phyloP scores from a whole-genome alignment of 2,329 filamentous ascomycete genomes.

The Xylaria arbuscula region DNA sequence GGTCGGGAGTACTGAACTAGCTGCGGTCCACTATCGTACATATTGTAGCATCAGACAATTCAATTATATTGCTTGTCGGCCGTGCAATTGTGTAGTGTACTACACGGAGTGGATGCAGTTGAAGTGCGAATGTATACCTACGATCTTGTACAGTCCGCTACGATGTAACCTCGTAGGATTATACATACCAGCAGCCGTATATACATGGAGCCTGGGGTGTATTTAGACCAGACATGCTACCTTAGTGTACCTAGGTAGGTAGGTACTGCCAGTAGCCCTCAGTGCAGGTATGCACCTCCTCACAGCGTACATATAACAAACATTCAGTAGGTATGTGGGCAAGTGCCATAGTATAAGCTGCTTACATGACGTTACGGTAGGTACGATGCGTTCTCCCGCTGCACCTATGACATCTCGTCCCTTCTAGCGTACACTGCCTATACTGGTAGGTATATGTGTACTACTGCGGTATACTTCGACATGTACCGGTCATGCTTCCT shows the following conservation, averaged over 20 bases:
- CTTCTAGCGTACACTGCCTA: background rate
- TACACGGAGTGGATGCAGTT: background rate
- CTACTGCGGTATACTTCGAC: too few relatives aligned
- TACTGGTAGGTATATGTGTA: too few relatives aligned
- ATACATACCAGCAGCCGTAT: background rate
- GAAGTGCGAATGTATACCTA: background rate
- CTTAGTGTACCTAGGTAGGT: background rate
- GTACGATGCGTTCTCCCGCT: constrained; percentile 27
- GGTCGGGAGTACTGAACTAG: background rate
- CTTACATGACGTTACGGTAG: background rate
- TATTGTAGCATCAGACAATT: background rate
- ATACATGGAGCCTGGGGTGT: background rate
- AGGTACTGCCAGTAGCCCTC: too few relatives aligned
- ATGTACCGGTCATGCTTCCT: background rate
- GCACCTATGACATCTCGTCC: constrained; percentile 30
- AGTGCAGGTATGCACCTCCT: background rate
- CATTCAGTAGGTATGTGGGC: too few relatives aligned
- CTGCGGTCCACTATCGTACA: background rate
- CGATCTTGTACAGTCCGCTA: too few relatives aligned
- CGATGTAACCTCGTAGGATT: background rate
- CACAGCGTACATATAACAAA: background rate
- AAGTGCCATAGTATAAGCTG: background rate
- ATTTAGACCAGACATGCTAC: background rate
- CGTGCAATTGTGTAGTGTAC: background rate
- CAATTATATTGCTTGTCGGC: background rate